Evolutionary conservation across 2,329 filamentous ascomycete species (phyloP).

Genomic region (Chrysosphaeria jannelii): DNA sequence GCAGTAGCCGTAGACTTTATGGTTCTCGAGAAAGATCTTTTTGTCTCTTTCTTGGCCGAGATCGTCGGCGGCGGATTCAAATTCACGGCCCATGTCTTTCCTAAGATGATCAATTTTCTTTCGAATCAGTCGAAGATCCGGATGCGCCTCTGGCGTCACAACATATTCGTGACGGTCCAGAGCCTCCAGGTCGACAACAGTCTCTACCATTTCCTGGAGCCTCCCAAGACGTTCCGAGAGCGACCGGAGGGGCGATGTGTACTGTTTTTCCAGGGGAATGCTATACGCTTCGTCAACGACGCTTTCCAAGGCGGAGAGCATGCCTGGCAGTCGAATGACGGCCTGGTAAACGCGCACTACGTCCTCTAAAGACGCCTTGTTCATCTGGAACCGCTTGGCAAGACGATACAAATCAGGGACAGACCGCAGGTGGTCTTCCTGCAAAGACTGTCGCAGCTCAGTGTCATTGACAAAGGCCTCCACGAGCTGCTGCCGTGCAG

Average conservation of each 20-base stretch:
- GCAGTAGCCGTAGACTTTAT: slow-evolving; percentile 88
- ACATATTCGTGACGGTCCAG: slow-evolving; percentile 94
- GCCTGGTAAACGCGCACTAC: slow-evolving; percentile 91
- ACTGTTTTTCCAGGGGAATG: slow-evolving; percentile 57
- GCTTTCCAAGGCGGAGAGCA: slow-evolving; percentile 64
- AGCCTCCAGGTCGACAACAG: slow-evolving; percentile 82
- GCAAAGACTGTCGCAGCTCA: slow-evolving; percentile 78
- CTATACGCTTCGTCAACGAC: slow-evolving; percentile 92
- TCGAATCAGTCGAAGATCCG: slow-evolving; percentile 58
- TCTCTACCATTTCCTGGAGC: slow-evolving; percentile 93
- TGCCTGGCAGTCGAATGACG: slow-evolving; percentile 66
- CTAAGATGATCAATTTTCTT: slow-evolving; percentile 70
- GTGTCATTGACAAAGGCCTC: slow-evolving; percentile 88
- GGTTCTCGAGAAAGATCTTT: slow-evolving; percentile 92
- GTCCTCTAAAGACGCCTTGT: slow-evolving; percentile 74
- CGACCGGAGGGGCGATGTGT: slow-evolving; percentile 55
- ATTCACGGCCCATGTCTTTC: slow-evolving; percentile 59
- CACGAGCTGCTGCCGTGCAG: slow-evolving; percentile 73
- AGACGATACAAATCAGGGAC: slow-evolving; percentile 86
- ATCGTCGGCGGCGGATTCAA: slow-evolving; percentile 44
- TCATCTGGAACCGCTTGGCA: slow-evolving; percentile 81
- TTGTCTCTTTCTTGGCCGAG: slow-evolving; percentile 85
- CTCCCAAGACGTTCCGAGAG: slow-evolving; percentile 54
- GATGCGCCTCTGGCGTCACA: slow-evolving; percentile 95
- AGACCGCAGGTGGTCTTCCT: slow-evolving; percentile 77